phyloP scores from a whole-genome alignment of 2,329 filamentous ascomycete species.

The Fusarium sp. region DNA sequence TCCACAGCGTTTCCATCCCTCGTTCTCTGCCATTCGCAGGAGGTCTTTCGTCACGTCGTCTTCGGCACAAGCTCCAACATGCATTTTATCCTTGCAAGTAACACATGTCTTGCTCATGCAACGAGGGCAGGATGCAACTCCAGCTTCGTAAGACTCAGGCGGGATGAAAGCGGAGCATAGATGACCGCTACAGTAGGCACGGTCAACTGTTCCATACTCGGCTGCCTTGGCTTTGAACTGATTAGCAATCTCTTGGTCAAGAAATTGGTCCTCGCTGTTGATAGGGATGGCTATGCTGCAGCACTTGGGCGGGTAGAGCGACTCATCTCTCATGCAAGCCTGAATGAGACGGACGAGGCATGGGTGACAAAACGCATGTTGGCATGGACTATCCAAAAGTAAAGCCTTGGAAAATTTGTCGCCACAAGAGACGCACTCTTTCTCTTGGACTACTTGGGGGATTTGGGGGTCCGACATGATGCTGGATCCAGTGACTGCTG shows the following conservation, averaged over 20 bases:
- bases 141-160: conserved; percentile 44
- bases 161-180: conserved; percentile 63
- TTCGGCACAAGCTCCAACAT: conserved; percentile 61
- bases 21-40: conserved; percentile 52
- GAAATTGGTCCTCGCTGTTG: conserved; percentile 47
- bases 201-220: conserved; percentile 61
- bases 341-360: conserved; percentile 61
- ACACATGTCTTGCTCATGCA: conserved; percentile 59
- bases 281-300: conserved; percentile 59
- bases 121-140: conserved; percentile 55
- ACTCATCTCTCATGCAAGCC: conserved; percentile 59
- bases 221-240: conserved; percentile 59
- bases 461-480: no score
- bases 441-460: background rate
- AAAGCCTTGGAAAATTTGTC: background rate
- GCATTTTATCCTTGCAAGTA: conserved; percentile 60
- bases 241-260: conserved; percentile 52
- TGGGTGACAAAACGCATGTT: conserved; percentile 62
- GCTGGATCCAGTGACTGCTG: no score
- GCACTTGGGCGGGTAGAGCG: conserved; percentile 66
- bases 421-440: background rate
- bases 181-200: conserved; percentile 62
- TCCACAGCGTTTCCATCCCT: conserved; percentile 64
- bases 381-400: conserved; percentile 47
- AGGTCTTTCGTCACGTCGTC: conserved; percentile 56